Conservation (phyloP, 768 basidiomycete genomes). For the Lactifluus subvellereus region DNA sequence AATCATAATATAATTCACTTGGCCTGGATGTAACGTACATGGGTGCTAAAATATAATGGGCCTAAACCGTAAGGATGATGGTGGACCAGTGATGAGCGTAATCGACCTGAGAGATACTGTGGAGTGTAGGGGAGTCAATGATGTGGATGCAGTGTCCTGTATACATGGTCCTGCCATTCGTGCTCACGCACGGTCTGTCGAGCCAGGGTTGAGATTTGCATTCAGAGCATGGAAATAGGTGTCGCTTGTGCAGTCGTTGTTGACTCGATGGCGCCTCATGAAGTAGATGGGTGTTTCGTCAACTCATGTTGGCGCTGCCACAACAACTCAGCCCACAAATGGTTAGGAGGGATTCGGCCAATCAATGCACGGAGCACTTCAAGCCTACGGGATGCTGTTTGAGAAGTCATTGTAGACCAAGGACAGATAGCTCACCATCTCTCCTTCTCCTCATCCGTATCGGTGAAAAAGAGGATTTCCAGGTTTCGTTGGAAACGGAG, state of each 20-base stretch:
- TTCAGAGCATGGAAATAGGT: constrained; percentile 14
- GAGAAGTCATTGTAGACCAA: not conserved
- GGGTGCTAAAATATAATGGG: constrained; percentile 10
- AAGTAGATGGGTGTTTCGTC: constrained; percentile 20
- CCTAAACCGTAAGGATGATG: constrained; percentile 16
- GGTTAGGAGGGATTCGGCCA: constrained; percentile 87
- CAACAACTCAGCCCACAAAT: constrained; percentile 86
- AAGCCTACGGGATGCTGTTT: constrained; percentile 48
- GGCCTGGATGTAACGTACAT: constrained; percentile 21
- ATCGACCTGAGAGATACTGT: constrained; percentile 15
- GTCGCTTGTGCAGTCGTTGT: constrained; percentile 9
- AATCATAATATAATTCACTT: constrained; percentile 7
- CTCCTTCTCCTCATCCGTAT: constrained; percentile 80
- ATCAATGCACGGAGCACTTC: constrained; percentile 78
- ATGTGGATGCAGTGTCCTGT: constrained; percentile 12
- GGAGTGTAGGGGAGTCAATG: constrained; percentile 13
- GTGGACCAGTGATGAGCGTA: constrained; percentile 17
- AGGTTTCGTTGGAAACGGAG: constrained; percentile 72
- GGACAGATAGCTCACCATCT: constrained; percentile 56
- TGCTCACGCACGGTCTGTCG: constrained; percentile 9
- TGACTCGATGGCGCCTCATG: not conserved
- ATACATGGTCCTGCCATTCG: constrained; percentile 19
- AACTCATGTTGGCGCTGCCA: constrained; percentile 72
- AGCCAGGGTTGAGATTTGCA: not conserved
- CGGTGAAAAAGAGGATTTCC: constrained; percentile 86